Conservation (phyloP, 2,329 filamentous ascomycete genomes). For the Exophiala sideris region DNA sequence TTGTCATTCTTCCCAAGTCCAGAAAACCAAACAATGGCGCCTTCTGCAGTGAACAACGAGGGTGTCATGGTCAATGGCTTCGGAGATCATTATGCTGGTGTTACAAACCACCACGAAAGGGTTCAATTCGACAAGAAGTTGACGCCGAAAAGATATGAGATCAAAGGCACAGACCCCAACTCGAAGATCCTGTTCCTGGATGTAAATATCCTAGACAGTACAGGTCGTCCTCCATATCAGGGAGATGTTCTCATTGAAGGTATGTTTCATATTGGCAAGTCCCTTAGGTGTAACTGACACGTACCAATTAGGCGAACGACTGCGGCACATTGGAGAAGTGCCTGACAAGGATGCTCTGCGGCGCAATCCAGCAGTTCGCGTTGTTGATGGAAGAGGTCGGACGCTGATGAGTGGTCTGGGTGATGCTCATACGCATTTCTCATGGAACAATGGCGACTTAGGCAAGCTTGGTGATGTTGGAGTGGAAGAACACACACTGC, state of each 20-base stretch:
- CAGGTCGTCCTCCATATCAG: slow-evolving; percentile 36
- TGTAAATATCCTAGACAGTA: slow-evolving; percentile 42
- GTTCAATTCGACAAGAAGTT: slow-evolving; percentile 34
- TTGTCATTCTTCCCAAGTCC: background rate
- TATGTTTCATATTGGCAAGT: slow-evolving; percentile 12
- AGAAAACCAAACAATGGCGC: background rate
- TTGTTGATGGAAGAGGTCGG: slow-evolving; percentile 40
- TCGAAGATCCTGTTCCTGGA: slow-evolving; percentile 38
- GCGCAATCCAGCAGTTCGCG: slow-evolving; percentile 34
- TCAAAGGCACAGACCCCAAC: slow-evolving; percentile 35
- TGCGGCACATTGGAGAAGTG: slow-evolving; percentile 35
- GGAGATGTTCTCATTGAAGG: slow-evolving; percentile 43
- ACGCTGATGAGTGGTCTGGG: slow-evolving; percentile 51
- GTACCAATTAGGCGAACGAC: slow-evolving; percentile 31
- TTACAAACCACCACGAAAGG: slow-evolving; percentile 22
- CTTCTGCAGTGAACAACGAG: background rate
- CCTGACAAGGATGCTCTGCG: slow-evolving; percentile 31
- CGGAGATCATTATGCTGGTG: slow-evolving; percentile 3
- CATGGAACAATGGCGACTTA: slow-evolving; percentile 48
- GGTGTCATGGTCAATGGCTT: slow-evolving; percentile 9
- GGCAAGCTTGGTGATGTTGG: slow-evolving; percentile 41
- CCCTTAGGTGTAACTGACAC: background rate
- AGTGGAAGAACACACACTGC: slow-evolving; percentile 48
- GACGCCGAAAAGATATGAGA: slow-evolving; percentile 36
- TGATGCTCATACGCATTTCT: slow-evolving; percentile 50